These are phyloP conservation scores for Lepidium africanum DNA, from an alignment of 345 rosid genomes.

Conservation along the genomic window DNA sequence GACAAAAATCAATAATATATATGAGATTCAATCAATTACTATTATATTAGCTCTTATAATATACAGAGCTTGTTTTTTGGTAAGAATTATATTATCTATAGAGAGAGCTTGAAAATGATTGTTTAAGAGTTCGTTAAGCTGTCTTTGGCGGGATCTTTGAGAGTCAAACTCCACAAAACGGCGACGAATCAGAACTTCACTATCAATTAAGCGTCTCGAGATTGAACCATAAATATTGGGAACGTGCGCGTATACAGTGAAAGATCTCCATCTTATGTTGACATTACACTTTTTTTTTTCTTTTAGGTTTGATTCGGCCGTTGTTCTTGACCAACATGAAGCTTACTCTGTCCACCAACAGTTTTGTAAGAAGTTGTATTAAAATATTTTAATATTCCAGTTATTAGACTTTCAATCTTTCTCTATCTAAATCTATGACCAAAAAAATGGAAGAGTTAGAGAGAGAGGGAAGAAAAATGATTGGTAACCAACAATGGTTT, in stretches of 20 bases:
- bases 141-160: slow-evolving; percentile 16
- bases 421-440: slow-evolving; percentile 28
- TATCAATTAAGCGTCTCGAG: neutral
- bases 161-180: slow-evolving; percentile 11
- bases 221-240: slow-evolving; percentile 10
- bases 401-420: slow-evolving; percentile 1
- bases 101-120: neutral
- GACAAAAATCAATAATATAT: neutral
- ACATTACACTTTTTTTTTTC: neutral
- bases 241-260: slow-evolving; percentile 25
- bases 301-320: slow-evolving; percentile 7
- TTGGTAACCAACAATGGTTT: slow-evolving; percentile 24
- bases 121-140: slow-evolving; percentile 1
- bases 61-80: neutral
- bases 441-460: slow-evolving; percentile 29
- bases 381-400: slow-evolving; percentile 5
- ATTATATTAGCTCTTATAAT: neutral
- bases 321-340: slow-evolving; percentile 27
- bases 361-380: neutral
- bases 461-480: slow-evolving; percentile 13
- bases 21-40: neutral
- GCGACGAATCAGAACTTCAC: neutral
- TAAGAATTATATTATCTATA: no score
- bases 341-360: slow-evolving; percentile 13
- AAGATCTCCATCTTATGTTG: neutral